Conservation (phyloP, 108 stramenopile species). For the Licmophora abbreviata region DNA sequence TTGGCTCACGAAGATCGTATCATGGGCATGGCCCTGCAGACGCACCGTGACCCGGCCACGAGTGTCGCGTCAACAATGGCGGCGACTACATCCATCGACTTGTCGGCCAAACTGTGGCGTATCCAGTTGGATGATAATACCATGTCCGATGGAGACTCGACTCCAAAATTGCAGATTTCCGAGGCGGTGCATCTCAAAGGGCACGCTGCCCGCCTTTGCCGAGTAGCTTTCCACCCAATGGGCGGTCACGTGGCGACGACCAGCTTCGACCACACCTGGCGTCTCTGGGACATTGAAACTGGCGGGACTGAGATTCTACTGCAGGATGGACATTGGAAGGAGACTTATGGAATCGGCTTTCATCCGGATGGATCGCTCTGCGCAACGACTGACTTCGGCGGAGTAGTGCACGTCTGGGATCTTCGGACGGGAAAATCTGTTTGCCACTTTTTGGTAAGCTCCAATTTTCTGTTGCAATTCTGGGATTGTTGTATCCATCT, state of each 20-base stretch:
- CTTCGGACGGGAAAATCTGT: constrained; percentile 85
- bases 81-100: constrained; percentile 77
- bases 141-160: constrained; percentile 14
- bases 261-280: constrained; percentile 96
- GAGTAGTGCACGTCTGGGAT: constrained; percentile 94
- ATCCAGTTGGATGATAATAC: constrained; percentile 25
- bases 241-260: constrained; percentile 87
- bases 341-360: constrained; percentile 90
- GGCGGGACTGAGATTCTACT: constrained; percentile 80
- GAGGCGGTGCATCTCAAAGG: constrained; percentile 76
- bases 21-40: constrained; percentile 64
- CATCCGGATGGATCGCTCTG: constrained; percentile 93
- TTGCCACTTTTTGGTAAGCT: constrained; percentile 53
- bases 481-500: not conserved
- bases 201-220: constrained; percentile 85
- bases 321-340: constrained; percentile 92
- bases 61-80: constrained; percentile 23
- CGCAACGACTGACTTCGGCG: constrained; percentile 91
- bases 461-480: not conserved
- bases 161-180: constrained; percentile 28
- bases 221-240: constrained; percentile 89
- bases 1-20: constrained; percentile 82
- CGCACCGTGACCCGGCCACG: not conserved
- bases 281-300: constrained; percentile 96
- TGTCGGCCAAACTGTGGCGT: constrained; percentile 73